Percentiles rank a stretch among this genome's conserved stretches.
Conservation (phyloP, 2,329 filamentous ascomycete genomes). For the Curvularia sp. region DNA sequence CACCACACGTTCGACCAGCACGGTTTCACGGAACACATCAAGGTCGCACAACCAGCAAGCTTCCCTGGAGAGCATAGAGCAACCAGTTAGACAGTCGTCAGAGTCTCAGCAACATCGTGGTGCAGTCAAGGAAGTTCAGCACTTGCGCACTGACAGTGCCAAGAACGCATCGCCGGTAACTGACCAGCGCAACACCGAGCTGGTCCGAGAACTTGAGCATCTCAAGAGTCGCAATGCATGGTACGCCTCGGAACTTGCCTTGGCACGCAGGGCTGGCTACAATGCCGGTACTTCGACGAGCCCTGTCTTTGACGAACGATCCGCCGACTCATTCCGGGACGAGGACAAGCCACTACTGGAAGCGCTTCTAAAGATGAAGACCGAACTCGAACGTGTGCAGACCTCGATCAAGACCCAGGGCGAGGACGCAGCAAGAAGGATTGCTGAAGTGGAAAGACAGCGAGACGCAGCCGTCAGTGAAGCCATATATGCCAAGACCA, state of each 20-base stretch:
- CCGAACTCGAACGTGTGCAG: constrained; percentile 89
- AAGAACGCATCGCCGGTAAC: constrained; percentile 66
- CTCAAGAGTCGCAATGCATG: constrained; percentile 89
- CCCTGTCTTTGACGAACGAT: constrained; percentile 77
- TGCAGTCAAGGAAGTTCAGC: constrained; percentile 42
- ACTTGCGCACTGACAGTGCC: constrained; percentile 65
- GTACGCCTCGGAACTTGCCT: constrained; percentile 93
- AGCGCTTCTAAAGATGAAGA: constrained; percentile 88
- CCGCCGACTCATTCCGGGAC: constrained; percentile 82
- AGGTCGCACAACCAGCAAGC: constrained; percentile 64
- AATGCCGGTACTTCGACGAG: constrained; percentile 72
- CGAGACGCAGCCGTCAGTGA: constrained; percentile 93
- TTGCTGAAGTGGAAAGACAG: constrained; percentile 94
- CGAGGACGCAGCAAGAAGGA: constrained; percentile 81
- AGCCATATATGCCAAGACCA: constrained; percentile 93
- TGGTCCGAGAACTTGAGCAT: constrained; percentile 86
- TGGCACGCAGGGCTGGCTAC: constrained; percentile 91
- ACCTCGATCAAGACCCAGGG: constrained; percentile 88
- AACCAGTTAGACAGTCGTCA: constrained; percentile 41
- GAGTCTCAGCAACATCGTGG: constrained; percentile 44
- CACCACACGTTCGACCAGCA: constrained; percentile 43
- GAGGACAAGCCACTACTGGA: constrained; percentile 93
- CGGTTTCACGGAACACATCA: constrained; percentile 46
- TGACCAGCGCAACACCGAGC: constrained; percentile 71
- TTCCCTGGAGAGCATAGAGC: constrained; percentile 64